These are phyloP conservation scores for Talaromyces albobiverticillius DNA, from an alignment of 2,329 filamentous ascomycete genomes.

Conservation along the genomic window DNA sequence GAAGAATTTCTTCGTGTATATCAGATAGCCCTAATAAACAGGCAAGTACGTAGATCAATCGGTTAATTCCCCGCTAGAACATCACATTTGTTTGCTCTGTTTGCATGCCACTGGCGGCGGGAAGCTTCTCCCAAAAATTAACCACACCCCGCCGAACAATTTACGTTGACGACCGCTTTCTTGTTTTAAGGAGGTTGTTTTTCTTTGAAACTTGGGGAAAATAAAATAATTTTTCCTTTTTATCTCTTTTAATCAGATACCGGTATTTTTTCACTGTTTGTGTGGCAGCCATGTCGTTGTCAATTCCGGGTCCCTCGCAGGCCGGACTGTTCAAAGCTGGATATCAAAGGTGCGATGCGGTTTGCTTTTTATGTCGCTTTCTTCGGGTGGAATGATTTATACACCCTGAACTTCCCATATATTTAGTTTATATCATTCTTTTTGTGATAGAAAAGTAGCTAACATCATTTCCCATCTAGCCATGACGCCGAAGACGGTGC, in stretches of 20 bases:
- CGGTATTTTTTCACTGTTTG: constrained; percentile 8
- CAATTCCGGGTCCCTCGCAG: constrained; percentile 92
- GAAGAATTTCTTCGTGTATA: not conserved
- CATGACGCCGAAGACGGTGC: constrained; percentile 99
- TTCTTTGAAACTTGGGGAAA: not conserved
- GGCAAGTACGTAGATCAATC: not conserved
- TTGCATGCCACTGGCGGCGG: constrained; percentile 12
- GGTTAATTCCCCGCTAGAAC: constrained; percentile 3
- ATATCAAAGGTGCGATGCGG: constrained; percentile 78
- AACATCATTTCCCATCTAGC: constrained; percentile 49
- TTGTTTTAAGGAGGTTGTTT: not conserved
- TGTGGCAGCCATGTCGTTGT: constrained; percentile 76
- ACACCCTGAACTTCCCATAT: not conserved
- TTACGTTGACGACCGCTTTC: not conserved
- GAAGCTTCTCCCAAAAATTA: constrained; percentile 14
- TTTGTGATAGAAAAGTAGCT: not conserved
- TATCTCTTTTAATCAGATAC: too few relatives aligned
- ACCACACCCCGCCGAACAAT: constrained; percentile 7
- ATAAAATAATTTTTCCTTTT: not conserved
- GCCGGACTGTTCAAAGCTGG: constrained; percentile 91
- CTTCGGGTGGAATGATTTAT: not conserved
- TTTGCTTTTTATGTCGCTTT: not conserved
- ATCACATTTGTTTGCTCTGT: constrained; percentile 9
- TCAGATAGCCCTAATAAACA: not conserved
- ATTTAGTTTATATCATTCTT: not conserved